These are phyloP conservation scores for Diplodia corticola DNA, from an alignment of 2,329 filamentous ascomycete genomes.

Conservation along the genomic window DNA sequence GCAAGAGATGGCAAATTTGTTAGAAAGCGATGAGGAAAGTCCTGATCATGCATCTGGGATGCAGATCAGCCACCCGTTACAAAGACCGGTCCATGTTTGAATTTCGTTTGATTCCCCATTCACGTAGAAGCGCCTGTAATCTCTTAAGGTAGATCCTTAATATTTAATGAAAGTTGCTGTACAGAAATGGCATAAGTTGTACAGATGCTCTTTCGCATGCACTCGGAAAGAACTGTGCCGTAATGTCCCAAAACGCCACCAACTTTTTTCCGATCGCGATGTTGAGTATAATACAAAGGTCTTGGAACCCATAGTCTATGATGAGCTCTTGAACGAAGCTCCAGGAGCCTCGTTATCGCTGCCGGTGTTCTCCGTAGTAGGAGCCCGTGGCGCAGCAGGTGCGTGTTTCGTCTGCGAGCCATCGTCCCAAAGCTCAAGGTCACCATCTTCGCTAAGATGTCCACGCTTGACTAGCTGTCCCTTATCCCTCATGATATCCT, in stretches of 20 bases:
- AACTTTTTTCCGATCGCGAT: neutral
- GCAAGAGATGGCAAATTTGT: conserved; percentile 18
- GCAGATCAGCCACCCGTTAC: conserved; percentile 2
- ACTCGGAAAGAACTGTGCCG: neutral
- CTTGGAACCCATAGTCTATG: neutral
- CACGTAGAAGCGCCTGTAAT: conserved; percentile 9
- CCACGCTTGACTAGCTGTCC: conserved; percentile 74
- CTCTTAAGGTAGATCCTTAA: conserved; percentile 19
- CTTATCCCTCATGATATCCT: conserved; percentile 74
- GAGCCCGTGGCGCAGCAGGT: neutral
- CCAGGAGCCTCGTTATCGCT: neutral
- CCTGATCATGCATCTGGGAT: conserved; percentile 15
- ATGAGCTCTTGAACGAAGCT: neutral
- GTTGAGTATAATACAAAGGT: neutral
- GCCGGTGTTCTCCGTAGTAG: neutral
- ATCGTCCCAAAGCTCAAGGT: conserved; percentile 90
- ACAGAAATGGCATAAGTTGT: neutral
- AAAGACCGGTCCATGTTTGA: neutral
- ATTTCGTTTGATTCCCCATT: conserved; percentile 8
- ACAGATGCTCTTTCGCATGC: neutral
- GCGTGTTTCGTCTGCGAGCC: conserved; percentile 44
- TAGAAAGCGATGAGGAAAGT: neutral
- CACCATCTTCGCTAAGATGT: conserved; percentile 71
- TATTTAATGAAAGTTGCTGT: conserved; percentile 17
- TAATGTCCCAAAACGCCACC: neutral